Evolutionary conservation across 352 stramenopile species (phyloP).

Genomic region (Blastocystis hominis): DNA sequence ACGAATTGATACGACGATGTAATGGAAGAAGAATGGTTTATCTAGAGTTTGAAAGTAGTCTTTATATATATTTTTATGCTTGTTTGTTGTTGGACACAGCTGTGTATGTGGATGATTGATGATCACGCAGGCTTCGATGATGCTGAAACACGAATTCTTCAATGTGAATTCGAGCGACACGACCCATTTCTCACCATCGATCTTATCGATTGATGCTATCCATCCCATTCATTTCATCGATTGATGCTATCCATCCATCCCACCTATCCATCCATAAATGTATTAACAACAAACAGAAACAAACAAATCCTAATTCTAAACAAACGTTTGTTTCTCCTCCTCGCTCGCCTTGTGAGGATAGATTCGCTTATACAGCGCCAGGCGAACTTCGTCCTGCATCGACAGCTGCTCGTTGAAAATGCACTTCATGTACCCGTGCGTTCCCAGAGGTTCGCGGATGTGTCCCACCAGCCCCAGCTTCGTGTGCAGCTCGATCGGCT

Average conservation of each 20-base stretch:
- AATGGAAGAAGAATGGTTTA: background rate
- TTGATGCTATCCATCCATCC: background rate
- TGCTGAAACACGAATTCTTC: too few relatives aligned
- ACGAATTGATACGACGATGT: conserved; percentile 25
- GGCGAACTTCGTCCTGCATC: conserved; percentile 94
- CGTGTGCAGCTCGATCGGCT: conserved; percentile 87
- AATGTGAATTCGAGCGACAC: too few relatives aligned
- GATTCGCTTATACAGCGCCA: conserved; percentile 96
- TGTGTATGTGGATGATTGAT: too few relatives aligned
- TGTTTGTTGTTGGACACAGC: too few relatives aligned
- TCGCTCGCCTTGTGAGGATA: conserved; percentile 75
- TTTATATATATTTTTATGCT: background rate
- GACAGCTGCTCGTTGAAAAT: conserved; percentile 97
- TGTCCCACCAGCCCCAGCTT: conserved; percentile 93
- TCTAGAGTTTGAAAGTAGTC: background rate
- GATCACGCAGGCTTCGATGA: too few relatives aligned
- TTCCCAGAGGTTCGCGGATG: conserved; percentile 92
- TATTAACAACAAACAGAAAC: background rate
- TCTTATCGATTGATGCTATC: too few relatives aligned
- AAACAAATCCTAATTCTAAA: background rate
- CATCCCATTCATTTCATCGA: background rate
- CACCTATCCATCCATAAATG: background rate
- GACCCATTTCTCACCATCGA: too few relatives aligned
- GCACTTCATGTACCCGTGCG: conserved; percentile 96
- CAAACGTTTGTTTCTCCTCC: conserved; percentile 11